A percentile compares a stretch with the other conserved stretches of the same genome.
phyloP scores from a whole-genome alignment of 2,329 filamentous ascomycete species.

The Arthrobotrys conoides region DNA sequence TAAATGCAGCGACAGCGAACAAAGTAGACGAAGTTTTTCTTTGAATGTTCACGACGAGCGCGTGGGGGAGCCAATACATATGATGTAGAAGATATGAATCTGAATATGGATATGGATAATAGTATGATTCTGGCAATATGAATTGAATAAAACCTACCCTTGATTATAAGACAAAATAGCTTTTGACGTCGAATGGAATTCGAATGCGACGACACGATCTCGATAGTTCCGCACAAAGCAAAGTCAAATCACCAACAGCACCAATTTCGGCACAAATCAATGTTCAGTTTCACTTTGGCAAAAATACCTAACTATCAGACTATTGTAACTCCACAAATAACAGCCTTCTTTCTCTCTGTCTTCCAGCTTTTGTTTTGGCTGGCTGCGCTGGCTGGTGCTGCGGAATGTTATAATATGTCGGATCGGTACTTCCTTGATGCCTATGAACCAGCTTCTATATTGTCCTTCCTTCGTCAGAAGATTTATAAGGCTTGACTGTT shows the following conservation, averaged over 20 bases:
- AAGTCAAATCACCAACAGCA: slow-evolving; percentile 62
- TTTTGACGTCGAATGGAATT: slow-evolving; percentile 46
- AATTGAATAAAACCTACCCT: slow-evolving; percentile 39
- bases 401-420: slow-evolving; percentile 36
- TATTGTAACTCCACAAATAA: slow-evolving; percentile 36
- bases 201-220: slow-evolving; percentile 48
- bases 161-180: background rate
- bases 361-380: slow-evolving; percentile 30
- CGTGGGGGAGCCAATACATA: slow-evolving; percentile 27
- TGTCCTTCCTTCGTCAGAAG: background rate
- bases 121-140: no score
- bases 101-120: slow-evolving; percentile 26
- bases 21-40: slow-evolving; percentile 36
- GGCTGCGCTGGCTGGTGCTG: no score
- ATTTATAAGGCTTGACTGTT: slow-evolving; percentile 25
- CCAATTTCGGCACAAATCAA: slow-evolving; percentile 62
- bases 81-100: background rate
- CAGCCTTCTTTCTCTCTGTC: background rate
- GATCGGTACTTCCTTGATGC: slow-evolving; percentile 1
- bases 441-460: slow-evolving; percentile 2
- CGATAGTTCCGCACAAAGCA: slow-evolving; percentile 61
- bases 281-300: slow-evolving; percentile 61
- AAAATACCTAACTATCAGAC: slow-evolving; percentile 57
- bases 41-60: slow-evolving; percentile 29
- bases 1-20: slow-evolving; percentile 30